These are phyloP conservation scores for Rhizopus sp. DNA, from an alignment of 371 early-diverging fungal genomes.

Conservation along the genomic window DNA sequence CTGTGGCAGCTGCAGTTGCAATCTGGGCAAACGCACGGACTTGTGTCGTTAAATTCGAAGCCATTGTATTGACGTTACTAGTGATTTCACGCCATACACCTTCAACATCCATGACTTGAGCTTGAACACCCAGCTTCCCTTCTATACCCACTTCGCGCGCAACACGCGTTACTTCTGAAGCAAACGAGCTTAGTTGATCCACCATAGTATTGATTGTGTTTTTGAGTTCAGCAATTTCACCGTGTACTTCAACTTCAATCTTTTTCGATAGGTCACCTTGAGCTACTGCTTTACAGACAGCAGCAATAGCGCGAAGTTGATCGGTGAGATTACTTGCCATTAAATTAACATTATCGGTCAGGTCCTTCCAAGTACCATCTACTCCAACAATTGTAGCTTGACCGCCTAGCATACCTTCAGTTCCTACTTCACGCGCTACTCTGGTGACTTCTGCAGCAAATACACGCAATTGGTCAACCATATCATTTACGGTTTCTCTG, in stretches of 20 bases:
- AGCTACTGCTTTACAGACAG: slow-evolving; percentile 38
- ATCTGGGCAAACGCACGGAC: slow-evolving; percentile 68
- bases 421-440: slow-evolving; percentile 30
- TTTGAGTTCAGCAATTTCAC: slow-evolving; percentile 40
- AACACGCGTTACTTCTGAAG: slow-evolving; percentile 44
- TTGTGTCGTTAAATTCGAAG: slow-evolving; percentile 53
- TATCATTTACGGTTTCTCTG: slow-evolving; percentile 28
- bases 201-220: slow-evolving; percentile 35
- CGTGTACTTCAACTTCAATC: slow-evolving; percentile 36
- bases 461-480: slow-evolving; percentile 32
- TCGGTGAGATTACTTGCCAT: slow-evolving; percentile 36
- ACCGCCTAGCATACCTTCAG: slow-evolving; percentile 31
- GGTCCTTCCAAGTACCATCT: slow-evolving; percentile 61
- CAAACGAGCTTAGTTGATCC: slow-evolving; percentile 34
- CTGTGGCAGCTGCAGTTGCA: slow-evolving; percentile 58
- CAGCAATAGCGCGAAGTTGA: slow-evolving; percentile 34
- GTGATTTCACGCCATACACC: slow-evolving; percentile 75
- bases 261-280: slow-evolving; percentile 35
- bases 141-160: slow-evolving; percentile 61
- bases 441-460: slow-evolving; percentile 33
- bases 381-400: slow-evolving; percentile 50
- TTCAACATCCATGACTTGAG: slow-evolving; percentile 51
- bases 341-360: slow-evolving; percentile 44
- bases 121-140: slow-evolving; percentile 45
- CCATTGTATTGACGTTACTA: slow-evolving; percentile 58